Conservation (phyloP, 2,329 filamentous ascomycete genomes). For the Cordyceps javanica region DNA sequence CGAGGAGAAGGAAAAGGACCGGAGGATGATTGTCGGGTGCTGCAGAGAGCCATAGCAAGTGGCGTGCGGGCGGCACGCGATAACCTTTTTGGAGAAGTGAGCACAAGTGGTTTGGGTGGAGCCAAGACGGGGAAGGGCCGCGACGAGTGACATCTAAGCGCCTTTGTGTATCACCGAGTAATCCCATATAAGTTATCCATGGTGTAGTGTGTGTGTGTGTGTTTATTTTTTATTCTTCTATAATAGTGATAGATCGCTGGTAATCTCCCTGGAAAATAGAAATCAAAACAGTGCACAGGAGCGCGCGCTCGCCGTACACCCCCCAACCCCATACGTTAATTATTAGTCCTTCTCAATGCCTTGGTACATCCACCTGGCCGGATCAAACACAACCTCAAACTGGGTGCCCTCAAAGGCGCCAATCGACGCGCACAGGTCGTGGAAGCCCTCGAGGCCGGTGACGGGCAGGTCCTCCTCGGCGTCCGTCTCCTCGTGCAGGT, state of each 20-base stretch:
- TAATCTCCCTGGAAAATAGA: not conserved
- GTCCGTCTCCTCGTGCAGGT: conserved; percentile 70
- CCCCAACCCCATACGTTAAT: no score
- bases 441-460: conserved; percentile 61
- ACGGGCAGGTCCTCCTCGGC: conserved; percentile 54
- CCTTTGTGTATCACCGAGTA: no score
- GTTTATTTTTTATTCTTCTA: not conserved
- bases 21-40: not conserved
- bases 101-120: not conserved
- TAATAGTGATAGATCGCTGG: not conserved
- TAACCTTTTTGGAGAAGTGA: not conserved
- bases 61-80: not conserved
- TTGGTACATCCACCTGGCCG: conserved; percentile 51
- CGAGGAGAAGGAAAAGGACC: not conserved
- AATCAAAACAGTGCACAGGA: no score
- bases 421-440: conserved; percentile 65
- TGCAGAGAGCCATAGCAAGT: not conserved
- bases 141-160: not conserved
- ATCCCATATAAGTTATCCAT: no score
- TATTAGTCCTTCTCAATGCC: conserved; percentile 5
- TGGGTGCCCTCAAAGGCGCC: conserved; percentile 63
- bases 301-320: no score
- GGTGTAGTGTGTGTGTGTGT: no score
- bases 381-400: conserved; percentile 61
- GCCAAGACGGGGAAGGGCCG: not conserved